Conservation (phyloP, 2,329 filamentous ascomycete species). For the Sporothrix globosa region DNA sequence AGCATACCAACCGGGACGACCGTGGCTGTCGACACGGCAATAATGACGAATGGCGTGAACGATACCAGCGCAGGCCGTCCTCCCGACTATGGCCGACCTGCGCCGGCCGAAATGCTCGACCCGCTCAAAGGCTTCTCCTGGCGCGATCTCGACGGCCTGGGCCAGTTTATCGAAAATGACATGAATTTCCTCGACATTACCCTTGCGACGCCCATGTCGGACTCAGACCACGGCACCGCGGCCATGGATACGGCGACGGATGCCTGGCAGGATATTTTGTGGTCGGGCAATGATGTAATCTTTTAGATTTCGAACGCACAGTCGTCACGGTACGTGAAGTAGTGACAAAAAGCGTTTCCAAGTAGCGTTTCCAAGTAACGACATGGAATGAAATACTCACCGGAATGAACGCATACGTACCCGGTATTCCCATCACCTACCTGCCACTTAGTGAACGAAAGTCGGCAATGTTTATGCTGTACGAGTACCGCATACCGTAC, state of each 20-base stretch:
- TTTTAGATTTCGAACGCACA: background rate
- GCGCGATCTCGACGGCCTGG: constrained; percentile 30
- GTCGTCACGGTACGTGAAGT: background rate
- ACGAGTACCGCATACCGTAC: background rate
- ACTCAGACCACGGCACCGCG: constrained; percentile 28
- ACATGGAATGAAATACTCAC: background rate
- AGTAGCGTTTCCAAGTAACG: no score
- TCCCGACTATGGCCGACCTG: background rate
- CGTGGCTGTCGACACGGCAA: background rate
- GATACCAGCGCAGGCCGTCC: background rate
- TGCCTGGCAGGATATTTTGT: constrained; percentile 32
- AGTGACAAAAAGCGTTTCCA: background rate
- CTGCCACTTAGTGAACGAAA: background rate
- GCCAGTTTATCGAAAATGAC: constrained; percentile 32
- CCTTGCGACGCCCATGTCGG: constrained; percentile 31
- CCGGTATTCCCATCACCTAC: background rate
- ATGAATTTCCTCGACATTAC: constrained; percentile 30
- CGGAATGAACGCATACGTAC: background rate
- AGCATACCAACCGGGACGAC: background rate
- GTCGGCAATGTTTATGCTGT: background rate
- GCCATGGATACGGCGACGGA: constrained; percentile 26
- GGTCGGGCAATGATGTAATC: constrained; percentile 30
- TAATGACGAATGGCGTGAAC: background rate
- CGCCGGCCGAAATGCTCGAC: constrained; percentile 1
- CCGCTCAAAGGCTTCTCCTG: constrained; percentile 31